Conservation (phyloP, 495 filamentous ascomycete genomes). For the Tuber aestivum region DNA sequence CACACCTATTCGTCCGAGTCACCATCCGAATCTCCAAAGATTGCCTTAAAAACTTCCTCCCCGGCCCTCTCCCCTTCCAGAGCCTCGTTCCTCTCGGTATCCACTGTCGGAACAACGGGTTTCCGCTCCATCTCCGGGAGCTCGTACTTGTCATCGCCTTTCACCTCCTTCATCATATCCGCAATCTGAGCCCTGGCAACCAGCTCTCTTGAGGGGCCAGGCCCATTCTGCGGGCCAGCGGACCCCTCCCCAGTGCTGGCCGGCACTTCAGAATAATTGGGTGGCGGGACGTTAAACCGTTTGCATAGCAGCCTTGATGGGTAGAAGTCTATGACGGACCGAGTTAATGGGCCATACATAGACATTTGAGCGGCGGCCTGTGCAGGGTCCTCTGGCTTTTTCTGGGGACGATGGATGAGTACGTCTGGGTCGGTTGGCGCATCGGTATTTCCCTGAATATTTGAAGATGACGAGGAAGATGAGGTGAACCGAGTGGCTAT, state of each 20-base stretch:
- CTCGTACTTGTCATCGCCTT: constrained; percentile 20
- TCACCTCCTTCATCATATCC: constrained; percentile 51
- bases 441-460: constrained; percentile 39
- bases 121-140: constrained; percentile 20
- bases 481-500: constrained; percentile 93
- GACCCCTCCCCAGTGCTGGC: constrained; percentile 42
- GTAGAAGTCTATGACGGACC: constrained; percentile 64
- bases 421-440: constrained; percentile 43
- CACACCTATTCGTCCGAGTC: constrained; percentile 53
- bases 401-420: constrained; percentile 53
- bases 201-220: constrained; percentile 42
- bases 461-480: constrained; percentile 52
- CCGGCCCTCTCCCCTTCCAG: constrained; percentile 73
- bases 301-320: constrained; percentile 85
- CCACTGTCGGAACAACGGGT: constrained; percentile 49
- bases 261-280: constrained; percentile 46
- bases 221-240: constrained; percentile 30
- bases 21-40: constrained; percentile 84
- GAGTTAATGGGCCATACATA: constrained; percentile 87
- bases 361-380: constrained; percentile 83
- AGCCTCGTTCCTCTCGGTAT: constrained; percentile 79
- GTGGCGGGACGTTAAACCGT: constrained; percentile 68
- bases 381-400: constrained; percentile 69
- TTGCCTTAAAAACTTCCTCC: constrained; percentile 86
- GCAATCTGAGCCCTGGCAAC: constrained; percentile 51